A percentile compares a stretch with the other conserved stretches of the same genome.
These are phyloP conservation scores for Friedmanniomyces endolithicus DNA, from an alignment of 495 filamentous ascomycete genomes.

Conservation along the genomic window DNA sequence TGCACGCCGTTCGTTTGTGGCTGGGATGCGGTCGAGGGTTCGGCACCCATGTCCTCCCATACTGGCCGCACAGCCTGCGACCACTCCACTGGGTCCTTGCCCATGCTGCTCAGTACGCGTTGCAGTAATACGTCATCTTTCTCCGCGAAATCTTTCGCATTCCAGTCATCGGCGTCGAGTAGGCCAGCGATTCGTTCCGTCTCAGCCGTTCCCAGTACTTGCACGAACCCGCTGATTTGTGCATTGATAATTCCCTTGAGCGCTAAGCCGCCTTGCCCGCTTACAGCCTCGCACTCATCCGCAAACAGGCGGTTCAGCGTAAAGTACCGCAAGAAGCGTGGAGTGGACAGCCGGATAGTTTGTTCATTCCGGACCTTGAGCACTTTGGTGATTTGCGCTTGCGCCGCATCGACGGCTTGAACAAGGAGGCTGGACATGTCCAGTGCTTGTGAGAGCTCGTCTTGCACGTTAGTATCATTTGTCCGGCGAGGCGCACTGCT, in stretches of 20 bases:
- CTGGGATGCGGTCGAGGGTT: conserved; percentile 14
- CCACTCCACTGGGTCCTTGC: conserved; percentile 68
- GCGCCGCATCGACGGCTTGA: conserved; percentile 83
- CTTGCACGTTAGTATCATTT: conserved; percentile 37
- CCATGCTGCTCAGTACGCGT: conserved; percentile 65
- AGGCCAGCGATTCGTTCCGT: conserved; percentile 66
- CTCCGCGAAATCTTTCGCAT: conserved; percentile 71
- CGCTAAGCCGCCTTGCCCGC: conserved; percentile 68
- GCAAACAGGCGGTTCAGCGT: conserved; percentile 86
- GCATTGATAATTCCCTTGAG: conserved; percentile 81
- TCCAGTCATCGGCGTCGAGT: conserved; percentile 87
- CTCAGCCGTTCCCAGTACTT: conserved; percentile 58
- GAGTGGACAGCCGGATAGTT: conserved; percentile 56
- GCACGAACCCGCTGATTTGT: conserved; percentile 84
- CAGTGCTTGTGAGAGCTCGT: conserved; percentile 70
- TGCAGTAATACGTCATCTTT: conserved; percentile 48
- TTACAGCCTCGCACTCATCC: conserved; percentile 94
- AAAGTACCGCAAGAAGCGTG: conserved; percentile 80
- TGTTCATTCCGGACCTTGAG: conserved; percentile 85
- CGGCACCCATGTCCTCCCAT: conserved; percentile 7
- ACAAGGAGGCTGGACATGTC: conserved; percentile 92
- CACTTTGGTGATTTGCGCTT: conserved; percentile 83
- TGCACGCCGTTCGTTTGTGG: conserved; percentile 1
- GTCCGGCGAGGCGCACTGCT: neutral
- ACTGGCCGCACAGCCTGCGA: conserved; percentile 37